A percentile compares a stretch with the other conserved stretches of the same genome.
phyloP scores from a whole-genome alignment of 805 yeast genomes.

The Vanderwaltozyma tropicalis region DNA sequence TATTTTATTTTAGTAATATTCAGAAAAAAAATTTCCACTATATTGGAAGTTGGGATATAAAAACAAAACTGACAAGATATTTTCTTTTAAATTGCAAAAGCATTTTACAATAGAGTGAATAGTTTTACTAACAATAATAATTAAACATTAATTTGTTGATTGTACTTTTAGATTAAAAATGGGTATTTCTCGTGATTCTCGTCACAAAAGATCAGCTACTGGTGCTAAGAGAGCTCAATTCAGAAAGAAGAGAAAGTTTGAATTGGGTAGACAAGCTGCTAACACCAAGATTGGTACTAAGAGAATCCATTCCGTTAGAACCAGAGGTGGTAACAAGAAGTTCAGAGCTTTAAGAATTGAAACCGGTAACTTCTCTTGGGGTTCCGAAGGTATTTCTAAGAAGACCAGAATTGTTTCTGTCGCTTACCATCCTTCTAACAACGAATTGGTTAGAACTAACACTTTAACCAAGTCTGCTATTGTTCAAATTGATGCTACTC shows the following conservation, averaged over 20 bases:
- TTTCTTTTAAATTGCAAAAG: not conserved
- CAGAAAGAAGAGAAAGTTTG: constrained; percentile 99
- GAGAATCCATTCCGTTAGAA: constrained; percentile 98
- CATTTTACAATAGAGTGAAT: not conserved
- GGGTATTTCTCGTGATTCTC: constrained; percentile 99
- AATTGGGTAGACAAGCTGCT: constrained; percentile 98
- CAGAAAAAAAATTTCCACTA: not conserved
- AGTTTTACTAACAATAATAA: constrained; percentile 1
- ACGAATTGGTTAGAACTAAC: constrained; percentile 99
- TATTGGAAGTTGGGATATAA: no score
- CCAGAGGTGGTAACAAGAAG: constrained; percentile 99
- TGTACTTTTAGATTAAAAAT: constrained; percentile 40
- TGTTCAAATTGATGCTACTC: constrained; percentile 99
- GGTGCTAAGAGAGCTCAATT: constrained; percentile 99
- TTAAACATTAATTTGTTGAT: not conserved
- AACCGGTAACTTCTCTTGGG: constrained; percentile 99
- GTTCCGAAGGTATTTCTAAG: constrained; percentile 95
- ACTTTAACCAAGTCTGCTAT: constrained; percentile 98
- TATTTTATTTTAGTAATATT: no score
- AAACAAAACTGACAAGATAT: no score
- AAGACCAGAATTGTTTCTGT: constrained; percentile 98
- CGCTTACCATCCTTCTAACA: constrained; percentile 98
- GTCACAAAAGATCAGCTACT: constrained; percentile 99
- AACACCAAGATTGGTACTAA: constrained; percentile 98
- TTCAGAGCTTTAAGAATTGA: constrained; percentile 99